phyloP scores from a whole-genome alignment of 1,139 yeast species.

The Hyphopichia burtonii region DNA sequence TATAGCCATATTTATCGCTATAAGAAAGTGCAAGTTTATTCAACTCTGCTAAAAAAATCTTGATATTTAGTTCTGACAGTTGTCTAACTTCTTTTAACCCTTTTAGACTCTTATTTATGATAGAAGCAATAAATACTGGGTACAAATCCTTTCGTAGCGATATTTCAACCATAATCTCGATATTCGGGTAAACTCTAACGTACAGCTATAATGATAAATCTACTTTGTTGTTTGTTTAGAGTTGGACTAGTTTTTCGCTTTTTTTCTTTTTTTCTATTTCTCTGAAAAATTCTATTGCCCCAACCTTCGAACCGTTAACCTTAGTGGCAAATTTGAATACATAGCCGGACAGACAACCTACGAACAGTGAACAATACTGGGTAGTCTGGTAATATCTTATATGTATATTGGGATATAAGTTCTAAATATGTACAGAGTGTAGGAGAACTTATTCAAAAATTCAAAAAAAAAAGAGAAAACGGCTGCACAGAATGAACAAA shows the following conservation, averaged over 20 bases:
- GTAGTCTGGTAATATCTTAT: neutral
- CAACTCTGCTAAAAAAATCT: conserved; percentile 17
- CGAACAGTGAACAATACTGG: too few relatives aligned
- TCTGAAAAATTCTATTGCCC: neutral
- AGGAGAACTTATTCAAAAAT: neutral
- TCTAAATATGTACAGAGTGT: conserved; percentile 1
- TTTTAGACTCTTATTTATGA: conserved; percentile 25
- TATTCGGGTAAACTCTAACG: too few relatives aligned
- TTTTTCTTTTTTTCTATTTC: neutral
- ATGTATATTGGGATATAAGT: neutral
- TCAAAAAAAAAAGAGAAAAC: neutral
- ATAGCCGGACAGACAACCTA: neutral
- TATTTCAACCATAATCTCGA: conserved; percentile 9
- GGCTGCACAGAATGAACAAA: neutral
- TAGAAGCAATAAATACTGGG: conserved; percentile 28
- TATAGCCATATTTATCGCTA: conserved; percentile 10
- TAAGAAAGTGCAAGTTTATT: conserved; percentile 17
- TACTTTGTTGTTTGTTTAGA: too few relatives aligned
- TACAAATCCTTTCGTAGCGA: conserved; percentile 17
- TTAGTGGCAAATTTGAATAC: neutral
- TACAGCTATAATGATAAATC: too few relatives aligned
- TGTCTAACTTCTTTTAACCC: conserved; percentile 12
- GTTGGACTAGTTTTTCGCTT: too few relatives aligned
- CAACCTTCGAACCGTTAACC: neutral
- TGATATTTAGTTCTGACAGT: conserved; percentile 15